Conservation (phyloP, 495 filamentous ascomycete genomes). For the Daldinia loculata region DNA sequence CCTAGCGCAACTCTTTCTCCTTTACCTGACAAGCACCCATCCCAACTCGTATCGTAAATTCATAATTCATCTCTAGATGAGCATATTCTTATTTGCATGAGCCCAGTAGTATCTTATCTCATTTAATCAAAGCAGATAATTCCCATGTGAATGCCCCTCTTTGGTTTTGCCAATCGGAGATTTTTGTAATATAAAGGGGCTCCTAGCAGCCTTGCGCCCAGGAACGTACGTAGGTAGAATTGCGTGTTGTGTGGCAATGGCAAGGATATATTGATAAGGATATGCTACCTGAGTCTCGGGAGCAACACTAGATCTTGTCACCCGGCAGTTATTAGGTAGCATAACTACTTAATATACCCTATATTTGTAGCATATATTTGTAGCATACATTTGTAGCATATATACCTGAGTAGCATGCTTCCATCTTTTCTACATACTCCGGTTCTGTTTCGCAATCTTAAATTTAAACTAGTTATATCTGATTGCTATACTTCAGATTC, state of each 20-base stretch:
- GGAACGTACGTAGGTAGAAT: background rate
- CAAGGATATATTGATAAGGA: background rate
- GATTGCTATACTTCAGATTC: background rate
- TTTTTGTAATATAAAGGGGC: background rate
- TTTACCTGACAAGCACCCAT: background rate
- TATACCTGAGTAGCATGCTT: background rate
- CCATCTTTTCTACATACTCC: background rate
- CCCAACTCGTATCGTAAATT: background rate
- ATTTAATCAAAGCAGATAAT: background rate
- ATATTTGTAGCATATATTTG: background rate
- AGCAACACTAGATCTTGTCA: background rate
- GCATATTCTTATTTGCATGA: background rate
- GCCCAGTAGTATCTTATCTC: background rate
- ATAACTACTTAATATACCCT: background rate
- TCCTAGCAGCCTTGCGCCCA: background rate
- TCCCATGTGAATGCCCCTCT: background rate
- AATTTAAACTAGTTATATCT: background rate
- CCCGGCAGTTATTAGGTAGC: background rate
- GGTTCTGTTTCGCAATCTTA: background rate
- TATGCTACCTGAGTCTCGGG: constrained; percentile 1
- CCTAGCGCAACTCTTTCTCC: background rate
- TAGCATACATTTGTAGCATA: background rate
- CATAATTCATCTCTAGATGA: background rate
- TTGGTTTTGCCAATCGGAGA: background rate
- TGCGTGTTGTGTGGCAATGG: background rate